Percentiles rank a stretch among this genome's conserved stretches.
Evolutionary conservation across 306 rosid genomes (phyloP).

Genomic region (Macrotyloma uniflorum): DNA sequence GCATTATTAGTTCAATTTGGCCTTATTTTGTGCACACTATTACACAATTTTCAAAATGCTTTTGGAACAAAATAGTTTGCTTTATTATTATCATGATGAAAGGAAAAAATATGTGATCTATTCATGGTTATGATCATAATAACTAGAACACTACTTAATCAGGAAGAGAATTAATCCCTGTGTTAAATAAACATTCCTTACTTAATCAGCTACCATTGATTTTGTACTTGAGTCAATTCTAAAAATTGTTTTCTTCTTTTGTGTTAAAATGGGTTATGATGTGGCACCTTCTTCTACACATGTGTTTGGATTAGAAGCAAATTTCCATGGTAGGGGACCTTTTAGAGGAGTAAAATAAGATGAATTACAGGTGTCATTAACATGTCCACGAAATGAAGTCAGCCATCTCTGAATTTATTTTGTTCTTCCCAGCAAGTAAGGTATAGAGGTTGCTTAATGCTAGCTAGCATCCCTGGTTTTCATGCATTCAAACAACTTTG

Average conservation of each 20-base stretch:
- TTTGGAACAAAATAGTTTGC: neutral
- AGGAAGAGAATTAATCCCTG: neutral
- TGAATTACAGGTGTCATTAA: constrained; percentile 36
- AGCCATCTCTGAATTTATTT: constrained; percentile 43
- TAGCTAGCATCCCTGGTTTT: neutral
- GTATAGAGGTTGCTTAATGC: constrained; percentile 27
- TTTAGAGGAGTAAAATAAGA: neutral
- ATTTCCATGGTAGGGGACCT: constrained; percentile 40
- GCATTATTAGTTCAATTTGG: neutral
- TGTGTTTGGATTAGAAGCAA: constrained; percentile 2
- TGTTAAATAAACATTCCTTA: neutral
- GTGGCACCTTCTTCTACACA: constrained; percentile 25
- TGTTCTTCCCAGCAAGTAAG: constrained; percentile 34
- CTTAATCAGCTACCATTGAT: neutral
- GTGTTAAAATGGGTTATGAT: neutral
- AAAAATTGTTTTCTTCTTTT: neutral
- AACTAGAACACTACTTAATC: neutral
- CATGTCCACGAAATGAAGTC: constrained; percentile 50
- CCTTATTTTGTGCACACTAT: neutral
- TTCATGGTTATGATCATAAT: neutral
- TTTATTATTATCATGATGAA: neutral
- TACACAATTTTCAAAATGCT: neutral
- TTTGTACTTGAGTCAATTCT: neutral
- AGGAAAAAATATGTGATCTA: neutral
- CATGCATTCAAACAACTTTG: constrained; percentile 44